Evolutionary conservation across 768 basidiomycete species (phyloP).

Genomic region (Daedaleopsis sinensis): DNA sequence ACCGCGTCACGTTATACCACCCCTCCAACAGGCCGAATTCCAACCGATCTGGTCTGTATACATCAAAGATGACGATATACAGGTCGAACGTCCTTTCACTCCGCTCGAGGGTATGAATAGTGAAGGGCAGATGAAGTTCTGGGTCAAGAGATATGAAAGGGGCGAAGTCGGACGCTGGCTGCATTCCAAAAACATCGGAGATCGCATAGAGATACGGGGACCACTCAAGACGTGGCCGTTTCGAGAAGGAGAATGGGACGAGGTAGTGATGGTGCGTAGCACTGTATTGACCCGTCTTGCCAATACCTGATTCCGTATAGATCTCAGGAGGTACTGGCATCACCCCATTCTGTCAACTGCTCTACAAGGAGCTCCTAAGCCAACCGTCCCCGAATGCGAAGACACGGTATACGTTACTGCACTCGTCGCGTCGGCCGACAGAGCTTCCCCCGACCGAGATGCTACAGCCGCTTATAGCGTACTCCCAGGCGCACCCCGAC

Average conservation of each 20-base stretch:
- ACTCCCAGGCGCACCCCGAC: constrained; percentile 55
- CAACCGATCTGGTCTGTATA: constrained; percentile 73
- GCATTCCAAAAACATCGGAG: constrained; percentile 67
- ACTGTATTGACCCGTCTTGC: background rate
- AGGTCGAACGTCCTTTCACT: constrained; percentile 86
- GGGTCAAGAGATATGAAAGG: constrained; percentile 78
- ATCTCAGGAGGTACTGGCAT: constrained; percentile 89
- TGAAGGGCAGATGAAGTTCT: constrained; percentile 69
- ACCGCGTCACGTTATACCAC: constrained; percentile 40
- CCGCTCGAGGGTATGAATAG: constrained; percentile 73
- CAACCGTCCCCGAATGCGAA: constrained; percentile 23
- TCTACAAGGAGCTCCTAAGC: constrained; percentile 54
- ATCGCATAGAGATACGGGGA: constrained; percentile 74
- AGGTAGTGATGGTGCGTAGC: constrained; percentile 70
- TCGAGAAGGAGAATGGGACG: constrained; percentile 69
- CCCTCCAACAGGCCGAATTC: constrained; percentile 13
- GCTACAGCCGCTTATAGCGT: constrained; percentile 52
- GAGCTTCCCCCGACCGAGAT: constrained; percentile 74
- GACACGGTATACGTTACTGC: constrained; percentile 73
- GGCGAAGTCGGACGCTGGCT: constrained; percentile 88
- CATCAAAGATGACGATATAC: constrained; percentile 87
- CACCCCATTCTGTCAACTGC: constrained; percentile 81
- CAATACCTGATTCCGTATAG: constrained; percentile 38
- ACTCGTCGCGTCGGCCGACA: constrained; percentile 60
- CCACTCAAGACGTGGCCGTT: constrained; percentile 70